Conservation (phyloP, 2,329 filamentous ascomycete species). For the Fusarium redolens region DNA sequence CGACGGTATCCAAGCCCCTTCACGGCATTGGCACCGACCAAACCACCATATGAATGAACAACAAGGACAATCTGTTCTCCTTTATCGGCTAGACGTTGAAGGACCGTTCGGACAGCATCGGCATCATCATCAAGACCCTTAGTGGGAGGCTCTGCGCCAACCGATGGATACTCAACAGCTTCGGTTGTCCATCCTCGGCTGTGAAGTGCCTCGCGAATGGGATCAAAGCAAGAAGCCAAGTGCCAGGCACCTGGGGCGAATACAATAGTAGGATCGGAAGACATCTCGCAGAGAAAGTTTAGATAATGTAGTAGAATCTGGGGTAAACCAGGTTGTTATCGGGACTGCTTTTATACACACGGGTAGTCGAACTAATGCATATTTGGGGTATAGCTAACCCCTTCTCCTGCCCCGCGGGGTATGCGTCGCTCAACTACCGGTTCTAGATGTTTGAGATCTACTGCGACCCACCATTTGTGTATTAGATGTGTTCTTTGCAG, state of each 20-base stretch:
- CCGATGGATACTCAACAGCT: constrained; percentile 47
- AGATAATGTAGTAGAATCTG: background rate
- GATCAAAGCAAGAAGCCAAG: constrained; percentile 46
- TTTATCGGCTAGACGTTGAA: constrained; percentile 47
- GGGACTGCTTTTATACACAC: background rate
- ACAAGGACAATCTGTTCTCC: constrained; percentile 56
- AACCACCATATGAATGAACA: constrained; percentile 58
- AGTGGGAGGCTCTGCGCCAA: constrained; percentile 46
- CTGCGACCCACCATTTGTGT: background rate
- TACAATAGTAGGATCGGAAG: constrained; percentile 44
- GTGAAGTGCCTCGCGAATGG: constrained; percentile 46
- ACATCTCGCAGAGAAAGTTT: background rate
- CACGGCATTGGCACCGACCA: constrained; percentile 53
- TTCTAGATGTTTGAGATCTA: background rate
- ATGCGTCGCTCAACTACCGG: background rate
- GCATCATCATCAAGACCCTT: constrained; percentile 48
- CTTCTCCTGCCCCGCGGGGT: background rate
- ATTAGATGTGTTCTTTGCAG: background rate
- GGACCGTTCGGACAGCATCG: constrained; percentile 42
- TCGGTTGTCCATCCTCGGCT: constrained; percentile 48
- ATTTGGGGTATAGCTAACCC: background rate
- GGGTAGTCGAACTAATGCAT: background rate
- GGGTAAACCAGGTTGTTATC: background rate
- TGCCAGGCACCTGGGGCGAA: constrained; percentile 56
- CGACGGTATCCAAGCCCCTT: constrained; percentile 50